phyloP scores from a whole-genome alignment of 2,329 filamentous ascomycete species.

The Sordariomycetes sp. region DNA sequence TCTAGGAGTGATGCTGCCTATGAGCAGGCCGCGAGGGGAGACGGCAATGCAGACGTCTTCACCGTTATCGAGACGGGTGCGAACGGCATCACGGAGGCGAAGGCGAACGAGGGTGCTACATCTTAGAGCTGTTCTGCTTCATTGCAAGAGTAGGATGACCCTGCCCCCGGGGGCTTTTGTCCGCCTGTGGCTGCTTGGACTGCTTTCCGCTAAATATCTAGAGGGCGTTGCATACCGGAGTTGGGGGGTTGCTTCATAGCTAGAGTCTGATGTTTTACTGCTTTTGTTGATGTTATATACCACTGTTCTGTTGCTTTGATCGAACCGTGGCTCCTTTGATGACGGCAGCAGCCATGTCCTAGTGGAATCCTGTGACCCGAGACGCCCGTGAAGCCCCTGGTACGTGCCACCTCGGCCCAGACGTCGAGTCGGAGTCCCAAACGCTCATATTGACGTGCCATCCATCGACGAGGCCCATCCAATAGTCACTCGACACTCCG shows the following conservation, averaged over 20 bases:
- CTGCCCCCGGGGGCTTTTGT: not conserved
- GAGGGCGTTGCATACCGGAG: too few relatives aligned
- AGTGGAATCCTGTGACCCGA: too few relatives aligned
- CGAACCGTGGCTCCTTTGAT: not conserved
- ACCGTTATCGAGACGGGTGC: constrained; percentile 66
- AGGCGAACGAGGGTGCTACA: not conserved
- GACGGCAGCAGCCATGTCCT: not conserved
- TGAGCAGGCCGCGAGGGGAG: constrained; percentile 61
- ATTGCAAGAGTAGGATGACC: not conserved
- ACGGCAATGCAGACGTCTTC: constrained; percentile 60
- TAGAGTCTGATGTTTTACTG: not conserved
- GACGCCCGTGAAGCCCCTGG: too few relatives aligned
- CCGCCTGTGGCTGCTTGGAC: too few relatives aligned
- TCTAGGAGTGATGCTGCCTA: constrained; percentile 44
- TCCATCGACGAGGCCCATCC: too few relatives aligned
- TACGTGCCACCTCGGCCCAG: too few relatives aligned
- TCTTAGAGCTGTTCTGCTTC: not conserved
- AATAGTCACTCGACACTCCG: too few relatives aligned
- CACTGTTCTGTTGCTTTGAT: not conserved
- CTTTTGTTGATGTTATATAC: not conserved
- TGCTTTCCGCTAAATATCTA: too few relatives aligned
- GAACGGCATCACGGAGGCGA: constrained; percentile 32
- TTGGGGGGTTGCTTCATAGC: too few relatives aligned
- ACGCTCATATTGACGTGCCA: too few relatives aligned
- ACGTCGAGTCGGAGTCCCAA: too few relatives aligned